Evolutionary conservation across 208 protist species (phyloP).

Genomic region (Angomonas ambiguus): DNA sequence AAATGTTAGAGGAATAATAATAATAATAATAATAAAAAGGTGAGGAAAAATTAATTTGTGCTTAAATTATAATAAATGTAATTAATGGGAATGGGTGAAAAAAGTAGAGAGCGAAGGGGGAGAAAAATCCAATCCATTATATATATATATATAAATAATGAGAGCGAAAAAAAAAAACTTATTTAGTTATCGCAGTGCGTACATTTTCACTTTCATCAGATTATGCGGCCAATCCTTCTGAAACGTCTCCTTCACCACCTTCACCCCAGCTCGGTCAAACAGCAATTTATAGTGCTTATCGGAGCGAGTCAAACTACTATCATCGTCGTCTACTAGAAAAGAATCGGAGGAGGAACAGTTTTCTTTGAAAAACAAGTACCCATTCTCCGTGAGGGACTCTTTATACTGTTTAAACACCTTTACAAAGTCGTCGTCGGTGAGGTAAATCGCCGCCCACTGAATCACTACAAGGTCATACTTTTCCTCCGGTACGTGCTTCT

Average conservation of each 20-base stretch:
- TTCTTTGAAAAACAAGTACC: slow-evolving; percentile 92
- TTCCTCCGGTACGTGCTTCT: slow-evolving; percentile 46
- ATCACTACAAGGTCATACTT: slow-evolving; percentile 90
- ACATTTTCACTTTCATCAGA: slow-evolving; percentile 88
- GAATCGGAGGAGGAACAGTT: slow-evolving; percentile 45
- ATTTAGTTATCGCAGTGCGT: slow-evolving; percentile 48
- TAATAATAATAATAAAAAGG: no score
- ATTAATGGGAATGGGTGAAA: no score
- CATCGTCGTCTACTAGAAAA: slow-evolving; percentile 86
- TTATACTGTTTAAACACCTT: slow-evolving; percentile 77
- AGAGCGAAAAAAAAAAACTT: slow-evolving; percentile 1
- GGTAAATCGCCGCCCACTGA: slow-evolving; percentile 92
- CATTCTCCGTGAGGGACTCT: slow-evolving; percentile 58
- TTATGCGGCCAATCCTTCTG: slow-evolving; percentile 79
- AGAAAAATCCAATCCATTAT: no score
- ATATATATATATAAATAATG: background rate
- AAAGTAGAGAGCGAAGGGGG: background rate
- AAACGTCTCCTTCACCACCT: slow-evolving; percentile 49
- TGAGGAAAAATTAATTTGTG: no score
- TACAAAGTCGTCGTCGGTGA: slow-evolving; percentile 91
- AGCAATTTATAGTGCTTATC: slow-evolving; percentile 83
- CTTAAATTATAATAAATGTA: no score
- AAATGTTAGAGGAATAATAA: background rate
- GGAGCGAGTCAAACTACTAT: slow-evolving; percentile 86
- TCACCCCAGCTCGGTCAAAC: slow-evolving; percentile 63